phyloP scores from a whole-genome alignment of 1,139 yeast genomes.

The Blastobotrys apis region DNA sequence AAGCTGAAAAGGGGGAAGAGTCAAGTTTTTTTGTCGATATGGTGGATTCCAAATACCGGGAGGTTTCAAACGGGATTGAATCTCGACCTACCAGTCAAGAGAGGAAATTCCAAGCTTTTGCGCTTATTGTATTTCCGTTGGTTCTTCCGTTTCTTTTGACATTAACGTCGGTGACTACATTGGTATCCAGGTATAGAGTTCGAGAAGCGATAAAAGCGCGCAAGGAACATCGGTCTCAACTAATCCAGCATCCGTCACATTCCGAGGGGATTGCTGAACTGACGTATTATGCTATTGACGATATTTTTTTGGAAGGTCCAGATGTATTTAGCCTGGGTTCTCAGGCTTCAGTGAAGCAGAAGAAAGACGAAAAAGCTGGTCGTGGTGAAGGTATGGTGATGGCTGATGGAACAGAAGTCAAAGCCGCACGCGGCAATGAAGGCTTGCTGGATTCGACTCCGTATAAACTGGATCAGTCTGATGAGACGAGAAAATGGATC shows the following conservation, averaged over 20 bases:
- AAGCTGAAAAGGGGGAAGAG: conserved; percentile 7
- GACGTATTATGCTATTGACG: conserved; percentile 16
- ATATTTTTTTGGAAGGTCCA: conserved; percentile 8
- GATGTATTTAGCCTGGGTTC: conserved; percentile 1
- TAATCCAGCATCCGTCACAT: conserved; percentile 12
- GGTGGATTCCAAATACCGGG: conserved; percentile 21
- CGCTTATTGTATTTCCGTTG: conserved; percentile 22
- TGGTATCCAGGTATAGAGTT: conserved; percentile 25
- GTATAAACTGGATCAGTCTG: conserved; percentile 21
- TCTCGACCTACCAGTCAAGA: conserved; percentile 18
- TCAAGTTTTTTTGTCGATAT: conserved; percentile 29
- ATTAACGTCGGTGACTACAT: conserved; percentile 24
- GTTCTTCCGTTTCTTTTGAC: conserved; percentile 26
- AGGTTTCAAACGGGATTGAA: conserved; percentile 13
- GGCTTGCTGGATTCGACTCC: conserved; percentile 25
- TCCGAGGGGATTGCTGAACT: conserved; percentile 23
- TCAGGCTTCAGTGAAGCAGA: neutral
- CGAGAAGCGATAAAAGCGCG: conserved; percentile 15
- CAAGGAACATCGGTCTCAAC: conserved; percentile 5
- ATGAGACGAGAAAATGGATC: conserved; percentile 48
- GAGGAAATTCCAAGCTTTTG: conserved; percentile 20
- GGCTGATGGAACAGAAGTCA: conserved; percentile 1
- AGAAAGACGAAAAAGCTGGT: neutral
- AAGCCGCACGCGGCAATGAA: conserved; percentile 15
- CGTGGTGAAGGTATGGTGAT: neutral